phyloP scores from a whole-genome alignment of 1,284 basidiomycete genomes.

The Puccinia hordei region DNA sequence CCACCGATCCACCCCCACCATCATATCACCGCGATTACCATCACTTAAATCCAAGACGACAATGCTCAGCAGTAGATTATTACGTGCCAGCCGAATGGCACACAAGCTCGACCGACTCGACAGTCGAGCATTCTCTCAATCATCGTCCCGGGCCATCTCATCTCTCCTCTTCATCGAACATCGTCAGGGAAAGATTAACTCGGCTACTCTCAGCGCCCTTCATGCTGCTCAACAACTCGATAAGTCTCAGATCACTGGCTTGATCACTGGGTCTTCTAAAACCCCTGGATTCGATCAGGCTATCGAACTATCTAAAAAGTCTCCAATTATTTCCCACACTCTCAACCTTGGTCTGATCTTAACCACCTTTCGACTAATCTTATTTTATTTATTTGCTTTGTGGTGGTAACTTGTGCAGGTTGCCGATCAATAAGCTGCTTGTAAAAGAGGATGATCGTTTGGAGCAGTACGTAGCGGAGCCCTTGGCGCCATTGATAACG shows the following conservation, averaged over 20 bases:
- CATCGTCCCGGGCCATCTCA: background rate
- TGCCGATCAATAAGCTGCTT: slow-evolving; percentile 38
- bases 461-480: slow-evolving; percentile 57
- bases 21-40: no score
- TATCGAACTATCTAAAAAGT: slow-evolving; percentile 79
- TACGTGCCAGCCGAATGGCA: background rate
- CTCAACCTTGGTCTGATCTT: no score
- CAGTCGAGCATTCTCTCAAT: no score
- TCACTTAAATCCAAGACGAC: no score
- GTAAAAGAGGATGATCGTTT: slow-evolving; percentile 28
- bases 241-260: slow-evolving; percentile 74
- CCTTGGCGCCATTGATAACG: slow-evolving; percentile 64
- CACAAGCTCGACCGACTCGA: no score
- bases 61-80: background rate
- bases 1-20: no score
- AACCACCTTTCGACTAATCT: no score
- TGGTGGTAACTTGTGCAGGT: background rate
- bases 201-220: slow-evolving; percentile 82
- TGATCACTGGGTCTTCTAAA: background rate
- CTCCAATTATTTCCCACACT: slow-evolving; percentile 54
- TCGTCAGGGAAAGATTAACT: slow-evolving; percentile 75
- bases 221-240: slow-evolving; percentile 79
- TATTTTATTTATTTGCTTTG: background rate
- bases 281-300: slow-evolving; percentile 59
- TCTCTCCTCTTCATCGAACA: slow-evolving; percentile 87